These are phyloP conservation scores for Tricholoma flavovirens DNA, from an alignment of 768 basidiomycete genomes.

Conservation along the genomic window DNA sequence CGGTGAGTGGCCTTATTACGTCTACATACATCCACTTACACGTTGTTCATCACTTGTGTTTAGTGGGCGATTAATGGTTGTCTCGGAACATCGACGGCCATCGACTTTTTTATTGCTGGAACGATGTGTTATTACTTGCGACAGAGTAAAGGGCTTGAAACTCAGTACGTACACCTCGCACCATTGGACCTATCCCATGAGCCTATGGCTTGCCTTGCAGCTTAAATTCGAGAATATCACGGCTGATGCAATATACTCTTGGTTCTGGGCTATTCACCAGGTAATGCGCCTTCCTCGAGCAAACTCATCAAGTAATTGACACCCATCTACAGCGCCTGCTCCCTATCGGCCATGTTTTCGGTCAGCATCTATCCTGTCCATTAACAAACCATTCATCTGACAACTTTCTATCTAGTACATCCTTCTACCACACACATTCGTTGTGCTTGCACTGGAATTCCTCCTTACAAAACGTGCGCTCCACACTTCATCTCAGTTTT, in stretches of 20 bases:
- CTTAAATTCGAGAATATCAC: slow-evolving; percentile 27
- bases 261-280: slow-evolving; percentile 22
- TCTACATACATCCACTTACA: not conserved
- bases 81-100: slow-evolving; percentile 35
- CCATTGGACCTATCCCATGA: not conserved
- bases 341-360: slow-evolving; percentile 36
- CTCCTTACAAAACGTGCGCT: slow-evolving; percentile 39
- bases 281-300: not conserved
- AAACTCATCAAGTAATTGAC: not conserved
- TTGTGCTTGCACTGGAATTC: slow-evolving; percentile 38
- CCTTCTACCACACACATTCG: slow-evolving; percentile 36
- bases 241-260: slow-evolving; percentile 25
- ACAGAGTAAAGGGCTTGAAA: slow-evolving; percentile 25
- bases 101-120: slow-evolving; percentile 37
- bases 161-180: slow-evolving; percentile 6
- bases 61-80: slow-evolving; percentile 41
- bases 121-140: slow-evolving; percentile 30
- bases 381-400: not conserved
- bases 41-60: not conserved
- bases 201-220: slow-evolving; percentile 4
- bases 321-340: slow-evolving; percentile 31
- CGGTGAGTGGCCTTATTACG: slow-evolving; percentile 20
- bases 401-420: slow-evolving; percentile 28
- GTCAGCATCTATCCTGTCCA: slow-evolving; percentile 20
- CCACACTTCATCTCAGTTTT: not conserved